Conservation (phyloP, 2,329 filamentous ascomycete genomes). For the Calonectria crousiana region DNA sequence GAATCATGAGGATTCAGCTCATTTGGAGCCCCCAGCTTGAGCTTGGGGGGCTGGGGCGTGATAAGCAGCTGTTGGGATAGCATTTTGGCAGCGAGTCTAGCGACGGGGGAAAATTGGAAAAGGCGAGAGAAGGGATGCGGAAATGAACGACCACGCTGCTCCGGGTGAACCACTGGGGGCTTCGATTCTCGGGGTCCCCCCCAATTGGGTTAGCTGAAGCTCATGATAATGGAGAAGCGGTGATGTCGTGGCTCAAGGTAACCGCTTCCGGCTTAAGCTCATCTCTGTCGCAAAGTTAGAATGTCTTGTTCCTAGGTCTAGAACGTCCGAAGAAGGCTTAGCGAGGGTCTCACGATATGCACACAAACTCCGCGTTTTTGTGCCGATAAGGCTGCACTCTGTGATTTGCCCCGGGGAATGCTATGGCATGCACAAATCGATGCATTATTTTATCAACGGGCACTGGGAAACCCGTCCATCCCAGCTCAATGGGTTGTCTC, state of each 20-base stretch:
- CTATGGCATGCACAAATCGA: not conserved
- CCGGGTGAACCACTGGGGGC: conserved; percentile 1
- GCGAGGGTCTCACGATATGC: not conserved
- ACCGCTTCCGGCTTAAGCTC: conserved; percentile 36
- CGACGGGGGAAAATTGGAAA: conserved; percentile 2
- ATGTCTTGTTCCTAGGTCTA: not conserved
- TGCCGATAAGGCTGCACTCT: not conserved
- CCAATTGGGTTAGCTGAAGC: conserved; percentile 31
- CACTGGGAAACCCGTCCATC: not conserved
- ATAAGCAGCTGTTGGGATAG: conserved; percentile 30
- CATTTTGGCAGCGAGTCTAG: conserved; percentile 24
- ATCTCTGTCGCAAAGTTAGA: conserved; percentile 17
- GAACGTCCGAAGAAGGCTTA: conserved; percentile 3
- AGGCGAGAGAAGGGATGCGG: conserved; percentile 18
- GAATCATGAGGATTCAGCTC: conserved; percentile 28
- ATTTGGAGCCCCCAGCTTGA: conserved; percentile 24
- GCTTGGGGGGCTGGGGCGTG: conserved; percentile 27
- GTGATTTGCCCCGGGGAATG: not conserved
- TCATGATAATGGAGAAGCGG: conserved; percentile 15
- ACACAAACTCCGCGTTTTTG: not conserved
- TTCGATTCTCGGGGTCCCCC: not conserved
- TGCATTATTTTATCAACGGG: not conserved
- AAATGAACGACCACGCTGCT: conserved; percentile 23
- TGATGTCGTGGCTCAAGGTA: conserved; percentile 27
- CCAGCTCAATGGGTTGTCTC: not conserved